Percentiles rank a stretch among this genome's conserved stretches.
These are phyloP conservation scores for Aspergillus terreus DNA, from an alignment of 2,329 filamentous ascomycete species.

Conservation along the genomic window DNA sequence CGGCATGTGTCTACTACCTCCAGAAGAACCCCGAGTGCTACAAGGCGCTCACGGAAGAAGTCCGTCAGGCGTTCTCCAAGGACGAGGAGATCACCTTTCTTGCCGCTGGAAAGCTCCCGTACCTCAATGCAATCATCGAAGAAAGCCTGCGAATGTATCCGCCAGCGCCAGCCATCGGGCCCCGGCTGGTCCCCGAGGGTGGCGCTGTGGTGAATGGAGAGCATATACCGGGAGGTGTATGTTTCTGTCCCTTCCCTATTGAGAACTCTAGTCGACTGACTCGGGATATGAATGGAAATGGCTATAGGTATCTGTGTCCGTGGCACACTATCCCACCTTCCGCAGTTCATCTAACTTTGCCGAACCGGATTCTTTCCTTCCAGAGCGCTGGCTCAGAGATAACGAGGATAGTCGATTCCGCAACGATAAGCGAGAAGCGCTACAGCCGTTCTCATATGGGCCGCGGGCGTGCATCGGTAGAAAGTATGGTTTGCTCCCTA, in stretches of 20 bases:
- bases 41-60: slow-evolving; percentile 16
- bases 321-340: slow-evolving; percentile 3
- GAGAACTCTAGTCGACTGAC: not conserved
- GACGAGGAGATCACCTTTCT: slow-evolving; percentile 30
- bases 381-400: slow-evolving; percentile 8
- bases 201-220: slow-evolving; percentile 31
- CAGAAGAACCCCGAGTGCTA: slow-evolving; percentile 15
- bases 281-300: no score
- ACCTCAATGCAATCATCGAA: slow-evolving; percentile 43
- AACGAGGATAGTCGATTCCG: not conserved
- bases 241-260: not conserved
- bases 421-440: slow-evolving; percentile 3
- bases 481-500: not conserved
- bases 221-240: slow-evolving; percentile 27
- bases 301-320: no score
- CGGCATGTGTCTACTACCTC: slow-evolving; percentile 30
- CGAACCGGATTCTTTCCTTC: slow-evolving; percentile 9
- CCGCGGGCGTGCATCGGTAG: not conserved
- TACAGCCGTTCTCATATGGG: slow-evolving; percentile 7
- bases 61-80: slow-evolving; percentile 20
- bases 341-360: slow-evolving; percentile 9
- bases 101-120: slow-evolving; percentile 26
- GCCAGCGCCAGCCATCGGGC: slow-evolving; percentile 24
- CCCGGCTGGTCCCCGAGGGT: slow-evolving; percentile 25
- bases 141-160: slow-evolving; percentile 45